Evolutionary conservation across 2,329 filamentous ascomycete genomes (phyloP).

Genomic region (Venturia carpophila): DNA sequence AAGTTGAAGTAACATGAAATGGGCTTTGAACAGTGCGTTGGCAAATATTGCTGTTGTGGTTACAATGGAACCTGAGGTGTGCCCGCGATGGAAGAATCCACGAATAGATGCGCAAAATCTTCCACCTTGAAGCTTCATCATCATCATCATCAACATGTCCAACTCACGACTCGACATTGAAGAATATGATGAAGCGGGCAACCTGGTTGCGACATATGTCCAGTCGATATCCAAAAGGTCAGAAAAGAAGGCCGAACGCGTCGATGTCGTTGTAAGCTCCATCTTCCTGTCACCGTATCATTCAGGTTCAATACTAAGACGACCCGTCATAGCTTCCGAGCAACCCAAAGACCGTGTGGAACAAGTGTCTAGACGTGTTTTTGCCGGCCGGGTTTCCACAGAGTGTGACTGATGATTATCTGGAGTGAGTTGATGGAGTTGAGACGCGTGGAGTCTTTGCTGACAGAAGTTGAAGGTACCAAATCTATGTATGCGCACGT

Average conservation of each 20-base stretch:
- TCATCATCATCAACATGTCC: constrained; percentile 6
- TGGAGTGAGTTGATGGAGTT: constrained; percentile 50
- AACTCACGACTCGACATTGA: constrained; percentile 20
- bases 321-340: background rate
- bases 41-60: too few relatives aligned
- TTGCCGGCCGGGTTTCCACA: constrained; percentile 82
- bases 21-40: too few relatives aligned
- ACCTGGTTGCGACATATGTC: constrained; percentile 43
- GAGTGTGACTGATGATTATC: constrained; percentile 78
- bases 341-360: constrained; percentile 26
- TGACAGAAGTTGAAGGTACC: constrained; percentile 44
- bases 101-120: too few relatives aligned
- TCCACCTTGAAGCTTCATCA: too few relatives aligned
- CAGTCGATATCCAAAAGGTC: constrained; percentile 29
- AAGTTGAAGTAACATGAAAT: too few relatives aligned
- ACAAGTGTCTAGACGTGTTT: constrained; percentile 59
- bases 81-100: too few relatives aligned
- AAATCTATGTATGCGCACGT: constrained; percentile 52
- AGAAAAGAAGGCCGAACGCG: constrained; percentile 27
- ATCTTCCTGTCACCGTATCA: background rate
- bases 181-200: constrained; percentile 45
- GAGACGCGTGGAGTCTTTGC: constrained; percentile 9
- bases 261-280: constrained; percentile 39
- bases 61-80: too few relatives aligned
- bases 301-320: background rate